These are phyloP conservation scores for Naumovozyma baii DNA, from an alignment of 805 yeast genomes.

Conservation along the genomic window DNA sequence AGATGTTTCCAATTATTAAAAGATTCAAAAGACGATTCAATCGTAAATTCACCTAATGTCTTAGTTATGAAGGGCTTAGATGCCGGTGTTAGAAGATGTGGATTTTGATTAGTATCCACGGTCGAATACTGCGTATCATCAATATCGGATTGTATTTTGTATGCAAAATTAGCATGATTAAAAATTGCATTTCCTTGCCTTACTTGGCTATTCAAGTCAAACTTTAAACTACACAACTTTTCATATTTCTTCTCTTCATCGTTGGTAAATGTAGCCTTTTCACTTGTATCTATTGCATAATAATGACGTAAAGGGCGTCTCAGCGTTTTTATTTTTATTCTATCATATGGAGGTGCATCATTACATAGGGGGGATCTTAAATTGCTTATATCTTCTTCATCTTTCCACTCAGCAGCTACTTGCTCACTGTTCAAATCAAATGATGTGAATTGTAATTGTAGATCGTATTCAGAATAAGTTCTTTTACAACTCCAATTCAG, in stretches of 20 bases:
- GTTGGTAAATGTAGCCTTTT: not conserved
- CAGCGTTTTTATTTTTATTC: not conserved
- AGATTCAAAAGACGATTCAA: not conserved
- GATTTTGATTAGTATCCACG: not conserved
- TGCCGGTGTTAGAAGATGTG: not conserved
- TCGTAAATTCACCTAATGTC: not conserved
- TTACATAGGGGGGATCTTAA: not conserved
- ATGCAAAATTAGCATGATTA: not conserved
- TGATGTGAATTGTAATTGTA: slow-evolving; percentile 14
- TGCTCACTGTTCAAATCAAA: slow-evolving; percentile 8
- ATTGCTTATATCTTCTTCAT: not conserved
- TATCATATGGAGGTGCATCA: not conserved
- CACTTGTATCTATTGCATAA: not conserved
- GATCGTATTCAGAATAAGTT: slow-evolving; percentile 1
- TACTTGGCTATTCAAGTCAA: not conserved
- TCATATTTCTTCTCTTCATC: slow-evolving; percentile 8
- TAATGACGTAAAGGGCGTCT: not conserved
- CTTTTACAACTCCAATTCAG: slow-evolving; percentile 9
- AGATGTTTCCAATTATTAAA: not conserved
- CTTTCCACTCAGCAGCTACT: not conserved
- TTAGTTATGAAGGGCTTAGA: not conserved
- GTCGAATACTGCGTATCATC: not conserved
- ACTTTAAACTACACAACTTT: slow-evolving; percentile 7
- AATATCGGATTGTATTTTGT: not conserved
- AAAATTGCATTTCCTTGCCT: not conserved